These are phyloP conservation scores for Gomphus bonarii DNA, from an alignment of 1,284 basidiomycete genomes.

Conservation along the genomic window DNA sequence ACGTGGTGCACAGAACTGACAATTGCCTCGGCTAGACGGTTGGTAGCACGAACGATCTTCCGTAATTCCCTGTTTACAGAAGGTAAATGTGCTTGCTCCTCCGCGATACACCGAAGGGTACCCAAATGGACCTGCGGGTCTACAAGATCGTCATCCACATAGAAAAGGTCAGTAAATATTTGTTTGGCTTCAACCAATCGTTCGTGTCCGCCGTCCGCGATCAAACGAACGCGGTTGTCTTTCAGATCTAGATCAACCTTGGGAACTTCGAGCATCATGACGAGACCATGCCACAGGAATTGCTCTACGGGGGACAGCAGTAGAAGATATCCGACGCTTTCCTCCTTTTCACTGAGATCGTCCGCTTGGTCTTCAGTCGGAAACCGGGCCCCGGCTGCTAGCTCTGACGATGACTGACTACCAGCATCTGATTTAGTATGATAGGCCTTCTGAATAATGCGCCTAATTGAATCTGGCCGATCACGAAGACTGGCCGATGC, in stretches of 20 bases:
- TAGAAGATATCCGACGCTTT: conserved; percentile 60
- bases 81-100: conserved; percentile 89
- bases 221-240: conserved; percentile 74
- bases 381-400: not conserved
- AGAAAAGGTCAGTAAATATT: conserved; percentile 61
- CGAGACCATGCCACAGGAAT: conserved; percentile 93
- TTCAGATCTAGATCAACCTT: conserved; percentile 70
- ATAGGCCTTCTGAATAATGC: conserved; percentile 81
- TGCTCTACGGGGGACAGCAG: conserved; percentile 78
- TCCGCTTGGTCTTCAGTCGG: conserved; percentile 36
- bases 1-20: conserved; percentile 85
- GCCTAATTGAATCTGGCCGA: conserved; percentile 71
- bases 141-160: conserved; percentile 37
- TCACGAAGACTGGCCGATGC: conserved; percentile 80
- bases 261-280: conserved; percentile 63
- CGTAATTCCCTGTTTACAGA: conserved; percentile 83
- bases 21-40: conserved; percentile 87
- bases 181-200: conserved; percentile 74
- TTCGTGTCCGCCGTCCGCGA: conserved; percentile 80
- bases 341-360: conserved; percentile 36
- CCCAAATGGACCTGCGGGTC: conserved; percentile 34
- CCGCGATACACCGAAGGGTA: conserved; percentile 56
- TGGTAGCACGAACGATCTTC: conserved; percentile 84
- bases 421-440: conserved; percentile 34
- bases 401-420: not conserved